These are phyloP conservation scores for Carallia brachiata DNA, from an alignment of 345 rosid genomes.

Conservation along the genomic window DNA sequence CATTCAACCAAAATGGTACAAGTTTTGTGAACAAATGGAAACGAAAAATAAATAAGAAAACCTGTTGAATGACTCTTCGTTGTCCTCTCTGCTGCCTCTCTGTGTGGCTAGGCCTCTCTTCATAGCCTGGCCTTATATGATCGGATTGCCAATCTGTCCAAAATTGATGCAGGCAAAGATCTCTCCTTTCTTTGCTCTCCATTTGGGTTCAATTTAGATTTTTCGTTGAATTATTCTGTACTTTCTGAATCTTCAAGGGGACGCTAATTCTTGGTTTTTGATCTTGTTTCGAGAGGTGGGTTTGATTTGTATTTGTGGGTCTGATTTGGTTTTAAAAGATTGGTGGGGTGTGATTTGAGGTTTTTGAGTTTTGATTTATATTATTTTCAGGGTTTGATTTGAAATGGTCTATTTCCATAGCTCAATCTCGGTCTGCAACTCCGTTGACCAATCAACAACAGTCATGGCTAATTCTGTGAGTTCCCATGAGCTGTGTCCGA, in stretches of 20 bases:
- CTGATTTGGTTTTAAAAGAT: conserved; percentile 21
- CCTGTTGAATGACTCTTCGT: conserved; percentile 10
- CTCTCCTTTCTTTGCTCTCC: neutral
- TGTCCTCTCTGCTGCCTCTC: conserved; percentile 10
- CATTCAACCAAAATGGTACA: neutral
- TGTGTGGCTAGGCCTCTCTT: conserved; percentile 5
- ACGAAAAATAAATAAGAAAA: neutral
- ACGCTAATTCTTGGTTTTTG: conserved; percentile 12
- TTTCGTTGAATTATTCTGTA: neutral
- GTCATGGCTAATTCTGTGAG: conserved; percentile 56
- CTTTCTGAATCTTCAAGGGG: conserved; percentile 5
- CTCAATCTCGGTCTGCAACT: conserved; percentile 82
- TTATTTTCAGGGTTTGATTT: conserved; percentile 33
- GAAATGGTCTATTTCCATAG: conserved; percentile 79
- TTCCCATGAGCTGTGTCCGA: conserved; percentile 42
- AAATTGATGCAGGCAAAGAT: neutral
- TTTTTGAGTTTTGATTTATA: neutral
- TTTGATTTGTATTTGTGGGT: conserved; percentile 24
- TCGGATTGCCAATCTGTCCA: neutral
- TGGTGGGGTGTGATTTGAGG: conserved; percentile 25
- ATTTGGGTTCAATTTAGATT: neutral
- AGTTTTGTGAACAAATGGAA: neutral
- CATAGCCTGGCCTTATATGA: conserved; percentile 8
- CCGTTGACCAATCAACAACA: conserved; percentile 55
- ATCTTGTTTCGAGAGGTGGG: conserved; percentile 30